Evolutionary conservation across 257 asterid genomes (phyloP), one percentile per base, ranked within the genome.

Genomic region (Nicotiana noctiflora): DNA sequence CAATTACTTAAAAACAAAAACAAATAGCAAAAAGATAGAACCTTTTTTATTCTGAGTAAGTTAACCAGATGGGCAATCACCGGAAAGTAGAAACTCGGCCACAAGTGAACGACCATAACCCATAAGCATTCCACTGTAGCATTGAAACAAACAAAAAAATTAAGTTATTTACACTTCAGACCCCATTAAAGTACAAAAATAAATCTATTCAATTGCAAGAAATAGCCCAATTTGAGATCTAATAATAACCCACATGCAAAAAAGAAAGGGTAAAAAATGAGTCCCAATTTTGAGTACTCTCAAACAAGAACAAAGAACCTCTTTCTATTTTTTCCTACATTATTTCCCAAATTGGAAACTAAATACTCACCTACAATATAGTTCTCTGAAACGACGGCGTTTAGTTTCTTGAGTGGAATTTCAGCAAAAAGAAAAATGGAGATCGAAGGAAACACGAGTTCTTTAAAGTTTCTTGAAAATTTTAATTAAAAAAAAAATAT

Each of bases 71-170:
- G 81, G 81, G 76, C 75, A 60, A 75, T 81, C 67, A 32, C 76
- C 84, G 44, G 81, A 81, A 75, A 64, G 77, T 52, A 68, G 65
- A 77, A 62, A 46, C 81, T 72, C n/a, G 52, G 63, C 65, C 44
- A 60, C 56, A 72, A 74, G 34, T 60, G 77, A 75, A 59, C 76
- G 11, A 60, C 64, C 76, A 49, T 59, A 81, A 60, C 81, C 77
- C 76, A 82, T 62, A 75, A 76, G 65, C 76, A 64, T 61, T 82
- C 44, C 55, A 81, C 84, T 75, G 84, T 57, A 57, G 11, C 84
- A 74, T 59, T 56, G 57, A 72, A 72, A 46, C 51, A 74, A 21
- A 81, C 4, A n/a, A 7, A 29, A 81, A 72, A 18, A 59, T 61
- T 27, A 27, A 75, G 64, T 51, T 59, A 46, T 75, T 63, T 57